Conservation (phyloP, 2,329 filamentous ascomycete genomes). For the Sphaerulina populicola region DNA sequence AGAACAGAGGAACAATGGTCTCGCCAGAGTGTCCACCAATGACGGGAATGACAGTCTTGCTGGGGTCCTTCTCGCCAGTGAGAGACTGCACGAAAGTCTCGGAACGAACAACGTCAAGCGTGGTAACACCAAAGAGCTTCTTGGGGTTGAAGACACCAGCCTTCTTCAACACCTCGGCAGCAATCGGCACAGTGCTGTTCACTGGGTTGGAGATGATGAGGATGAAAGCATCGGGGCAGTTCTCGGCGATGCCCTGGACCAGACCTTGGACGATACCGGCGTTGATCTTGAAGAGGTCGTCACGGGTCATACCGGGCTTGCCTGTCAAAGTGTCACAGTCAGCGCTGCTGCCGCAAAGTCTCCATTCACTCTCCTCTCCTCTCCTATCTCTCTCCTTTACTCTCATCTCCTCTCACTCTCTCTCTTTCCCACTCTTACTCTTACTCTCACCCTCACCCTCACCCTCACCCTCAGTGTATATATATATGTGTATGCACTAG, state of each 20-base stretch:
- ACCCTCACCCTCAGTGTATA: too few species aligned
- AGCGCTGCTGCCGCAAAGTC: not conserved
- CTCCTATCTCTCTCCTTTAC: not conserved
- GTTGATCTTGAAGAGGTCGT: slow-evolving; percentile 99
- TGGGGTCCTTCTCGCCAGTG: slow-evolving; percentile 70
- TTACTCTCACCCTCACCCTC: too few species aligned
- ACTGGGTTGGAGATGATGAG: slow-evolving; percentile 99
- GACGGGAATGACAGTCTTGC: slow-evolving; percentile 79
- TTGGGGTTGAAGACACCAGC: slow-evolving; percentile 90
- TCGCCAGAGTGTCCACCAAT: slow-evolving; percentile 95
- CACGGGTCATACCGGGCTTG: slow-evolving; percentile 98
- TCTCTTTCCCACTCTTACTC: not conserved
- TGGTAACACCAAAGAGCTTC: slow-evolving; percentile 97
- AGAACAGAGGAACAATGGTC: slow-evolving; percentile 97
- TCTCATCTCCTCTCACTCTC: not conserved
- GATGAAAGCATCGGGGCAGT: slow-evolving; percentile 85
- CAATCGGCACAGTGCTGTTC: slow-evolving; percentile 97
- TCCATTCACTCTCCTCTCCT: not conserved
- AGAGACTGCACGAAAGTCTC: slow-evolving; percentile 92
- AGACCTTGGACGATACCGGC: slow-evolving; percentile 94
- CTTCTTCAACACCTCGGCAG: slow-evolving; percentile 90
- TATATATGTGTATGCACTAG: too few species aligned
- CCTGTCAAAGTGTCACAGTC: slow-evolving; percentile 45
- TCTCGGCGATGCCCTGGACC: slow-evolving; percentile 77
- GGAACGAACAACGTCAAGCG: slow-evolving; percentile 93